Base-by-base conservation (phyloP, 495 filamentous ascomycete genomes). In the Neurospora terricola region DNA sequence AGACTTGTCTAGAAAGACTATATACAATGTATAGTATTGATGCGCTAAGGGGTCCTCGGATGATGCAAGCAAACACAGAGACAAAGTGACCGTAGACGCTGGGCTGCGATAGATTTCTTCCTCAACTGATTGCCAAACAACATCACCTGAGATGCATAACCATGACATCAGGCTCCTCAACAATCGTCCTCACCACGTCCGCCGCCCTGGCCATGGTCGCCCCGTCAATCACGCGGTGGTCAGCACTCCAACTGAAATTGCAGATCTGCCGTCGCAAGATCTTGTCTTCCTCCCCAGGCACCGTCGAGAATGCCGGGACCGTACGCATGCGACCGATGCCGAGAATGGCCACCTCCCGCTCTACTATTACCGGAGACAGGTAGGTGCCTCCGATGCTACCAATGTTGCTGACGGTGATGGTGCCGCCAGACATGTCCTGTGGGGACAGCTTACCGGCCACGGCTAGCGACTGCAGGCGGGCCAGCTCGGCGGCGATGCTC, bases 381-480 rank as follows among this genome's bases (percentile, higher is more conserved):
- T 96, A 97, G 1, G 92, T 95, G 4, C 96, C 96, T 21, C 96
- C 96, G 48, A 99, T 94, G 75, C 89, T 96, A n/a, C 96, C 96
- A 73, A 99, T 94, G 78, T 99, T 99, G 73, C 93, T 97, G 36
- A 99, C 89, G 0, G 96, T 98, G 78, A 99, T 94, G 0, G 96
- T 98, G 4, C 94, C 94, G 39, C 94, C 94, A 69, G 82, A 88
- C 70, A 98, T 82, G 82, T 99, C 94, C 10, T 88, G 85, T 5
- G 90, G 84, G 0, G 90, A 86, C 7, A 99, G 86, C 79, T 93
- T 94, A 4, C 93, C 93, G 11, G 86, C 82, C 16, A 86, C 84
- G 1, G 93, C 96, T 0, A 92, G 88, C 4, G 81, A 78, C 75
- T 93, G 90, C 27, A 99, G 87, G 16, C 93, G 89, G 4, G 83